Evolutionary conservation across 2,329 filamentous ascomycete species (phyloP), one percentile per base, ranked within the genome.

Genomic region (Colletotrichum eremochloae): DNA sequence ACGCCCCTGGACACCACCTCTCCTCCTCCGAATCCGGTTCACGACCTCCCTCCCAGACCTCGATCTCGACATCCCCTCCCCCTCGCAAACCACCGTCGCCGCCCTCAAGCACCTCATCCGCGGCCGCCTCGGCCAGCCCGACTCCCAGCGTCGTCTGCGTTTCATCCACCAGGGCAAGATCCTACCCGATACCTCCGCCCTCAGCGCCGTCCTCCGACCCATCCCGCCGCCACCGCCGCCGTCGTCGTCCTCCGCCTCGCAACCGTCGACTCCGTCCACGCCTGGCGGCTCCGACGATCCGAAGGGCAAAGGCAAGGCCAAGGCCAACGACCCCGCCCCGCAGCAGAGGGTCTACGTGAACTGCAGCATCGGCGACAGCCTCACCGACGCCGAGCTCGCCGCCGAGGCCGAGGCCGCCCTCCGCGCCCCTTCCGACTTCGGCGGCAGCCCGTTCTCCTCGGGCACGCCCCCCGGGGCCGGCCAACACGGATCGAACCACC

Each of bases 81-180:
- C 95, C 0, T 82, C 86, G 60, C 86, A 86, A 42, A 95, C 92
- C 14, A 94, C 94, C 53, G 89, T 94, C 66, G 88, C 94, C 67
- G 90, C 92, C 2, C 88, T 98, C 69, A 97, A 97, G 82, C 92
- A 93, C 77, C 87, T 93, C 63, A 94, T 98, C 79, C 94, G 96
- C 76, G 82, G 86, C 11, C 88, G 92, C 57, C 89, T 98, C 31
- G 87, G 91, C 7, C 78, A 84, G 44, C 83, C 88, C 44, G 87
- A 91, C 74, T 88, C 91, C 18, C 86, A 88, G 53, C 91, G 90
- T 74, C 92, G 94, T 46, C 89, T 98, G 42, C 94, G 96, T 72
- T 90, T 99, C 75, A 98, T 98, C 80, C 91, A 97, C 81, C 90
- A 94, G 63, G 96, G 96, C 74, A 95, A 94, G 79, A 92, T 97